phyloP scores from a whole-genome alignment of 371 early-diverging fungal genomes.

The Mortierella sp. region DNA sequence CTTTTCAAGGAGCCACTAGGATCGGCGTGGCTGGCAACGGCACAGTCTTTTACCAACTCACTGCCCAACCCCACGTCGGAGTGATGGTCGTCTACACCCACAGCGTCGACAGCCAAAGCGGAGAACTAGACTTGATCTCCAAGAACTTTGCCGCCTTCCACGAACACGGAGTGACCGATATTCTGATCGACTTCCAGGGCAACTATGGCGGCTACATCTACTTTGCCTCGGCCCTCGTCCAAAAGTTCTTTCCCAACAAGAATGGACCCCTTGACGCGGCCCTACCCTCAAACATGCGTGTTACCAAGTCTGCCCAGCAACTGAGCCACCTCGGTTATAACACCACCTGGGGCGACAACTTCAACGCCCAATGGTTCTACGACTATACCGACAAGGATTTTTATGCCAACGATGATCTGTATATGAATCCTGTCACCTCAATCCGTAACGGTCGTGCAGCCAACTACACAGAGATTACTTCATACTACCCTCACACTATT shows the following conservation, averaged over 20 bases:
- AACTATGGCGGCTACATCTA: constrained; percentile 34
- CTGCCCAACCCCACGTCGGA: constrained; percentile 35
- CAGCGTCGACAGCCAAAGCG: background rate
- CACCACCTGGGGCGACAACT: background rate
- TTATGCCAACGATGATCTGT: constrained; percentile 19
- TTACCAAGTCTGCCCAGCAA: constrained; percentile 12
- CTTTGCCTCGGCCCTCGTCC: constrained; percentile 19
- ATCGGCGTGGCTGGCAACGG: constrained; percentile 17
- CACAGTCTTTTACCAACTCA: constrained; percentile 35
- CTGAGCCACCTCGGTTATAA: constrained; percentile 6
- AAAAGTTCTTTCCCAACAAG: constrained; percentile 27
- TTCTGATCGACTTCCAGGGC: constrained; percentile 39
- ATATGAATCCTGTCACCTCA: background rate
- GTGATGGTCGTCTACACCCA: constrained; percentile 32
- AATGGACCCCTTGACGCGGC: background rate
- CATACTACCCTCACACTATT: background rate
- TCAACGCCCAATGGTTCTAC: background rate
- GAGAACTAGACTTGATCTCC: background rate
- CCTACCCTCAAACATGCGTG: constrained; percentile 20
- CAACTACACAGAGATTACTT: constrained; percentile 8
- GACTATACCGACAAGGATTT: background rate
- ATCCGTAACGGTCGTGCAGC: constrained; percentile 14
- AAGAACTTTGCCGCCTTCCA: background rate
- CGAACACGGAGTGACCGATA: constrained; percentile 21
- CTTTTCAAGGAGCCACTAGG: no score